These are phyloP conservation scores for Collybiopsis luxurians DNA, from an alignment of 768 basidiomycete genomes.

Conservation along the genomic window DNA sequence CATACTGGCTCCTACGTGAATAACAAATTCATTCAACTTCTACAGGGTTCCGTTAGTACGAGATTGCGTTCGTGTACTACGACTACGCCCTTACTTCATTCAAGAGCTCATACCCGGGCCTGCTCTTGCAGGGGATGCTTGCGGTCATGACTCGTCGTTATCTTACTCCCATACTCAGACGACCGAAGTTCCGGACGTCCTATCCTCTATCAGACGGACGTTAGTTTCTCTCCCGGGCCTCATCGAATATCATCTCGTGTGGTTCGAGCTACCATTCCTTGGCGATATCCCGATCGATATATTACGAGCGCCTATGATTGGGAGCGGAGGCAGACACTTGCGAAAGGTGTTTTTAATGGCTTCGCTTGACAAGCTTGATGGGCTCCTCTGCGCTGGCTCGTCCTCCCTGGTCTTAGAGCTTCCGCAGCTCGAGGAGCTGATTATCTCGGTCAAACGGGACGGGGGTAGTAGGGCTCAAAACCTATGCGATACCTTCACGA, in stretches of 20 bases:
- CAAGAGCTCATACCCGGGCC: neutral
- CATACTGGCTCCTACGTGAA: neutral
- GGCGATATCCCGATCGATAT: slow-evolving; percentile 4
- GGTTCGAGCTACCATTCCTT: neutral
- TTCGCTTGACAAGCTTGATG: slow-evolving; percentile 10
- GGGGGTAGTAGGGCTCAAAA: neutral
- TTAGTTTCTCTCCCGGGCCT: neutral
- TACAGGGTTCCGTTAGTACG: neutral
- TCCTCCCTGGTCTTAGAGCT: slow-evolving; percentile 21
- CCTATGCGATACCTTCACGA: neutral
- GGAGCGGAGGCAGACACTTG: slow-evolving; percentile 8
- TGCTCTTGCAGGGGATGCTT: neutral
- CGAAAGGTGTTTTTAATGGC: slow-evolving; percentile 12
- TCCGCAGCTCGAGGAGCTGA: neutral
- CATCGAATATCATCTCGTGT: neutral
- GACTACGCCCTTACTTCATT: neutral
- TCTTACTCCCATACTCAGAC: no score
- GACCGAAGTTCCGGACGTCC: neutral
- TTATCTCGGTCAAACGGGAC: neutral
- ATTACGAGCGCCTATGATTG: slow-evolving; percentile 6
- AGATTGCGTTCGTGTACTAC: neutral
- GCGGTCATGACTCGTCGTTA: no score
- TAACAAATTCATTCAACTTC: neutral
- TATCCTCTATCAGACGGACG: neutral
- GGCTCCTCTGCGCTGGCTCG: slow-evolving; percentile 14